These are phyloP conservation scores for Entophlyctis luteolus DNA, from an alignment of 192 early-diverging fungal genomes.

Conservation along the genomic window DNA sequence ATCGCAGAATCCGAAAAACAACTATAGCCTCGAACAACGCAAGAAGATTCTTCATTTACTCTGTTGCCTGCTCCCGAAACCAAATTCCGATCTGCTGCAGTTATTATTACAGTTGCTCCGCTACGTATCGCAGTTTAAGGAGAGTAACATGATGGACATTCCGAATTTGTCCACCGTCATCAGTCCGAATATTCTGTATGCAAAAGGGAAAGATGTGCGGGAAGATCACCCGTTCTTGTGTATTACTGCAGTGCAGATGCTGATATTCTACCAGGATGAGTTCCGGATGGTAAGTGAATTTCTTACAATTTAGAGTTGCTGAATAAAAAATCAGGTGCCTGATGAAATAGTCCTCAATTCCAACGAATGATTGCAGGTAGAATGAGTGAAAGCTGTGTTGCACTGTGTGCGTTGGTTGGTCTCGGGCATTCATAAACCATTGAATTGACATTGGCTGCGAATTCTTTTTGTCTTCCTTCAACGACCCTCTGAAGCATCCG, in stretches of 20 bases:
- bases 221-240: slow-evolving; percentile 38
- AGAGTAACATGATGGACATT: slow-evolving; percentile 88
- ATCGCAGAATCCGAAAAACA: slow-evolving; percentile 54
- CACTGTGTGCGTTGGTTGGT: no score
- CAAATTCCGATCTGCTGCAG: slow-evolving; percentile 87
- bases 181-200: slow-evolving; percentile 87
- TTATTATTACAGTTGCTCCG: slow-evolving; percentile 85
- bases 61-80: slow-evolving; percentile 79
- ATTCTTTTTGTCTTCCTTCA: no score
- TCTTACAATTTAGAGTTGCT: no score
- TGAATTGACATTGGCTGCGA: no score
- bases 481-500: no score
- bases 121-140: slow-evolving; percentile 63
- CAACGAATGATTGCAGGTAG: no score
- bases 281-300: slow-evolving; percentile 45
- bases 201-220: slow-evolving; percentile 66
- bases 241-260: slow-evolving; percentile 40
- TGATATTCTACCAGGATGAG: slow-evolving; percentile 44
- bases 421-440: no score
- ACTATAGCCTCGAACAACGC: slow-evolving; percentile 17
- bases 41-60: slow-evolving; percentile 75
- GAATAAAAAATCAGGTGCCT: no score
- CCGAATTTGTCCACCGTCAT: slow-evolving; percentile 91
- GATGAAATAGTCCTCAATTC: no score
- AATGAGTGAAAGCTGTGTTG: no score